Evolutionary conservation across 1,284 basidiomycete species (phyloP), one percentile per base, ranked within the genome.

Genomic region (Boletus sp.): DNA sequence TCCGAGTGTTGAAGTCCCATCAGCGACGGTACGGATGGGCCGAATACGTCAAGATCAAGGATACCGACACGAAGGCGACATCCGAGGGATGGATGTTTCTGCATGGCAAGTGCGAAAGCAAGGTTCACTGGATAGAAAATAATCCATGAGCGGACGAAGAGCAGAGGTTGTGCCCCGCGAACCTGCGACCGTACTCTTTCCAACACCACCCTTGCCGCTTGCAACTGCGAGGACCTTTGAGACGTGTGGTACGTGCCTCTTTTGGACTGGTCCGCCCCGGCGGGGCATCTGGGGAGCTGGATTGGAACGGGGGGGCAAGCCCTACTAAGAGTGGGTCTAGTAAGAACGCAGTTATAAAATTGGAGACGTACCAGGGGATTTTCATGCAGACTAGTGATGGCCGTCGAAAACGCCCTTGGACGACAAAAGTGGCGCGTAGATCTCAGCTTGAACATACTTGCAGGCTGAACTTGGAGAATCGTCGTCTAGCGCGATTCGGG

Each of bases 181-280:
- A 91, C 91, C 88, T 41, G 94, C 89, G 29, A 98, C 75, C 0
- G 94, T 98, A 56, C 91, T 94, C 71, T 99, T 99, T 7, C 95
- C 95, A 1, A 98, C 95, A 2, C 95, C 95, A 29, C 95, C 96
- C 64, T 98, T 98, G 13, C 94, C 95, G 57, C 90, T 94, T 1
- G 93, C 90, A 0, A 99, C 94, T 4, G 83, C 88, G 8, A 99
- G 66, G 23, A 96, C 82, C 47, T 79, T 80, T 53, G 77, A 76
- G 10, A 85, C 87, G 59, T 89, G 72, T 2, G 84, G 77, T 41
- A 90, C 81, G 2, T 70, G 60, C 26, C 80, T 69, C 62, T 83
- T 87, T 48, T 71, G 66, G 23, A 78, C 72, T 2, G 73, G 72
- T 2, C 76, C 79, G 8, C 72, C 70, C 53, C 76, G 71, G 36